phyloP scores from a whole-genome alignment of 2,329 filamentous ascomycete genomes.

The Neodidymelliopsis sp. region DNA sequence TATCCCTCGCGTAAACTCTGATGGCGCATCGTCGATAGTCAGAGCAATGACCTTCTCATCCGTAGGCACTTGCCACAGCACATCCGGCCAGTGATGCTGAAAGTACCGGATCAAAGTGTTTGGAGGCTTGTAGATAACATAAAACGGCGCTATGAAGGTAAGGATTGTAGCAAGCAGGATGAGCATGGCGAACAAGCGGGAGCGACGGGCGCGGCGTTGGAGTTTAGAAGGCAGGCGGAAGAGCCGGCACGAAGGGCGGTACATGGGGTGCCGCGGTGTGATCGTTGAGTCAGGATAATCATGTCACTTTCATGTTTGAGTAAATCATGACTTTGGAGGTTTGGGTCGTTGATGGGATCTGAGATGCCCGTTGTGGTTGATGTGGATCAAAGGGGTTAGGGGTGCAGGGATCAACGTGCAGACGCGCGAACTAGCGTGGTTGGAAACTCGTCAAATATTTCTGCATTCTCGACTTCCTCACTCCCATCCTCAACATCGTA shows the following conservation, averaged over 20 bases:
- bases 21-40: constrained; percentile 88
- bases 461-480: constrained; percentile 2
- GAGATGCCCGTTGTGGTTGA: background rate
- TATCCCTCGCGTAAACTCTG: constrained; percentile 73
- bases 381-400: constrained; percentile 16
- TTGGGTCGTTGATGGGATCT: background rate
- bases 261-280: constrained; percentile 28
- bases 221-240: constrained; percentile 47
- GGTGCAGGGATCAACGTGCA: constrained; percentile 8
- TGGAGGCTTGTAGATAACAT: constrained; percentile 83
- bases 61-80: constrained; percentile 74
- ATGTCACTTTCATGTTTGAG: background rate
- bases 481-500: background rate
- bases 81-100: constrained; percentile 75
- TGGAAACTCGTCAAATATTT: constrained; percentile 10
- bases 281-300: background rate
- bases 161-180: constrained; percentile 34
- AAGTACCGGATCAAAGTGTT: constrained; percentile 74
- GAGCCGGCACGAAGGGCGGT: constrained; percentile 37
- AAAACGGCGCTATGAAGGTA: constrained; percentile 54
- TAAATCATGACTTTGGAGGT: background rate
- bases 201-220: constrained; percentile 47
- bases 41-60: constrained; percentile 74
- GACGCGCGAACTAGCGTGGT: constrained; percentile 3
- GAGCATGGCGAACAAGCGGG: constrained; percentile 49